These are phyloP conservation scores for Medicago ruthenica DNA, from an alignment of 306 rosid genomes.

Conservation along the genomic window DNA sequence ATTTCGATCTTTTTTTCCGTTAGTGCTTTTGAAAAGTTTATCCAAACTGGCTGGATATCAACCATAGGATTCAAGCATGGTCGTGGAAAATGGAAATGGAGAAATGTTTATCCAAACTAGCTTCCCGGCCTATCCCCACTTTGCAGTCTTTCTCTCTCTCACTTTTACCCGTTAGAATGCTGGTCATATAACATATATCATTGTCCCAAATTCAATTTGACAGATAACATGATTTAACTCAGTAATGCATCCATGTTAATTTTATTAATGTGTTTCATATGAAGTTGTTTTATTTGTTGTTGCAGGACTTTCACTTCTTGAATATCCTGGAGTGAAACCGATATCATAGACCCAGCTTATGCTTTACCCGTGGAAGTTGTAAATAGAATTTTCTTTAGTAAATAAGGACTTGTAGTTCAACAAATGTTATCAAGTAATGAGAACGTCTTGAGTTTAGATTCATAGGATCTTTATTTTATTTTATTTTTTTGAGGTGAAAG, in stretches of 20 bases:
- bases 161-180: neutral
- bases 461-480: constrained; percentile 21
- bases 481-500: no score
- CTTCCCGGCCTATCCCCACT: no score
- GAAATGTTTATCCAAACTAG: constrained; percentile 13
- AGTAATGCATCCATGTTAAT: constrained; percentile 13
- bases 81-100: neutral
- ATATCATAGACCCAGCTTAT: constrained; percentile 84
- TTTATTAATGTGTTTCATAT: constrained; percentile 13
- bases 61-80: neutral
- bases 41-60: neutral
- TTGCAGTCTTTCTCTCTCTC: neutral
- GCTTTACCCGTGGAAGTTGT: constrained; percentile 88
- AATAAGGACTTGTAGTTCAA: constrained; percentile 31
- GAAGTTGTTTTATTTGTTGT: constrained; percentile 39
- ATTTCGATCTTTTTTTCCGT: neutral
- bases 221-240: constrained; percentile 22
- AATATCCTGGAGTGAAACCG: constrained; percentile 87
- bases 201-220: constrained; percentile 27
- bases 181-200: neutral
- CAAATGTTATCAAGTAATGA: neutral
- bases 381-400: constrained; percentile 58
- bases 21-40: neutral
- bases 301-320: constrained; percentile 92
- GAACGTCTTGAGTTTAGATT: constrained; percentile 16